phyloP scores from a whole-genome alignment of 495 filamentous ascomycete genomes.

The Cercophora samala region DNA sequence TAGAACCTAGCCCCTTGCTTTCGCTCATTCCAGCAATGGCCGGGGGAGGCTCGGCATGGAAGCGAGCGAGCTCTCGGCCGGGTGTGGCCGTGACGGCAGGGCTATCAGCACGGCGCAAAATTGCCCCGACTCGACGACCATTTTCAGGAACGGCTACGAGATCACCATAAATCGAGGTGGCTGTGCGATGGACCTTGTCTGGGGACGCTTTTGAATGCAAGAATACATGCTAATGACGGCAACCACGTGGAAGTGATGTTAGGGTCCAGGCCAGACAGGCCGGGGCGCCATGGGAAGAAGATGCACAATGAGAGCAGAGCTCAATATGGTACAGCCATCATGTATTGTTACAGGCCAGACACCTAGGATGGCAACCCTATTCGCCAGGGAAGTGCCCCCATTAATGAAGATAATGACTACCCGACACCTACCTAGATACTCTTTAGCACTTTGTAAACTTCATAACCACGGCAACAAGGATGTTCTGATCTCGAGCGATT shows the following conservation, averaged over 20 bases:
- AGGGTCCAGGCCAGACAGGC: background rate
- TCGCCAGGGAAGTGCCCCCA: background rate
- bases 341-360: too few relatives aligned
- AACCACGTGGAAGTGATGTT: background rate
- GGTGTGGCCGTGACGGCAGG: background rate
- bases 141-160: background rate
- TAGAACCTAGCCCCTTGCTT: background rate
- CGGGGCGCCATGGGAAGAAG: background rate
- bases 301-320: background rate
- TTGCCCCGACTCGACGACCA: conserved; percentile 12
- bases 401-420: background rate
- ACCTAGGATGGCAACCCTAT: background rate
- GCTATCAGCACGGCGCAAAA: conserved; percentile 25
- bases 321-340: background rate
- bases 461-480: background rate
- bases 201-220: background rate
- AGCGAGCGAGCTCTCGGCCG: background rate
- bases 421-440: too few relatives aligned
- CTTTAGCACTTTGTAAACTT: background rate
- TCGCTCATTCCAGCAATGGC: background rate
- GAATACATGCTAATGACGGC: background rate
- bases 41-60: background rate
- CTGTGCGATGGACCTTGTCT: conserved; percentile 7
- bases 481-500: background rate
- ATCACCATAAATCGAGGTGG: conserved; percentile 15